phyloP scores from a whole-genome alignment of 2,329 filamentous ascomycete genomes.

The Allantophomopsis cytisporea region DNA sequence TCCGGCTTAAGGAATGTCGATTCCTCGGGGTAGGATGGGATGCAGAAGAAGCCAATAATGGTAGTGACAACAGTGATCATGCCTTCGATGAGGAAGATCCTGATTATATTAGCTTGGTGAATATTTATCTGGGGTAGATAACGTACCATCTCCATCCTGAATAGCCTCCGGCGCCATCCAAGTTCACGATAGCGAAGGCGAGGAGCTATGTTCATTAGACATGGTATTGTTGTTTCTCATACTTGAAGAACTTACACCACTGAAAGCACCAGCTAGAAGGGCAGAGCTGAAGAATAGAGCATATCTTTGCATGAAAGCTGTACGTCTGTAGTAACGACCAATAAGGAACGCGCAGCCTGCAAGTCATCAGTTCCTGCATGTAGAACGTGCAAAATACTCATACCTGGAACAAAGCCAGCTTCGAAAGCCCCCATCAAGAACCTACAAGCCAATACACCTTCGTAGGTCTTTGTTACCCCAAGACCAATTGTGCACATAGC shows the following conservation, averaged over 20 bases:
- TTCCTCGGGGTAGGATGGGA: slow-evolving; percentile 6
- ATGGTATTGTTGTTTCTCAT: not conserved
- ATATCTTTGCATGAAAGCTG: slow-evolving; percentile 18
- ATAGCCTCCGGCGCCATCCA: slow-evolving; percentile 25
- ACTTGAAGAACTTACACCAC: slow-evolving; percentile 11
- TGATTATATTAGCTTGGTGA: not conserved
- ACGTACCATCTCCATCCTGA: slow-evolving; percentile 25
- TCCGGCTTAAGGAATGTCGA: slow-evolving; percentile 4
- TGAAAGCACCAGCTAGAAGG: slow-evolving; percentile 22
- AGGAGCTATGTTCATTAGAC: slow-evolving; percentile 12
- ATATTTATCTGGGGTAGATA: no score
- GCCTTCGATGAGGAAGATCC: slow-evolving; percentile 24
- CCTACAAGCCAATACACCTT: slow-evolving; percentile 15
- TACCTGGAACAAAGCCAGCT: slow-evolving; percentile 15
- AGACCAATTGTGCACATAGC: slow-evolving; percentile 21
- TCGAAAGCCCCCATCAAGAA: slow-evolving; percentile 13
- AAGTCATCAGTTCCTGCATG: not conserved
- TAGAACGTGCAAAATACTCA: not conserved
- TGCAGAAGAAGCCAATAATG: slow-evolving; percentile 1
- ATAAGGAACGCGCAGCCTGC: slow-evolving; percentile 2
- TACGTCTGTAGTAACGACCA: slow-evolving; percentile 13
- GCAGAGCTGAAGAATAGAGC: slow-evolving; percentile 16
- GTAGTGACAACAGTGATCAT: slow-evolving; percentile 4
- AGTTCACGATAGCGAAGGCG: slow-evolving; percentile 24
- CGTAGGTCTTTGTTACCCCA: slow-evolving; percentile 23